Conservation (phyloP, 2,329 filamentous ascomycete genomes). For the Talaromyces amestolkiae region DNA sequence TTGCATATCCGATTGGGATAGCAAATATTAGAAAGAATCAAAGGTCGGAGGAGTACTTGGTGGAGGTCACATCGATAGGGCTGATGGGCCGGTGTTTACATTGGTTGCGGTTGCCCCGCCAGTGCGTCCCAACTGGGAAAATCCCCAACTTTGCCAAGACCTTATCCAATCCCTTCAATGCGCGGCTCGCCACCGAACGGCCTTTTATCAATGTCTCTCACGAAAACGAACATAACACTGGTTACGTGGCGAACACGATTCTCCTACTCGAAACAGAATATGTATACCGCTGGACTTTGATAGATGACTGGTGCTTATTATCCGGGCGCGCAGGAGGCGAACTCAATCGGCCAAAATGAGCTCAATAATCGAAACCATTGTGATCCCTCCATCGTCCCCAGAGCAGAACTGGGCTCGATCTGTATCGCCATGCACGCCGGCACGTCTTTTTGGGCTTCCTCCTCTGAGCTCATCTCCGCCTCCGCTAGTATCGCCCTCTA, state of each 20-base stretch:
- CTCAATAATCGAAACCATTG: slow-evolving; percentile 35
- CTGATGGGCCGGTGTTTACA: slow-evolving; percentile 12
- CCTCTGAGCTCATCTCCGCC: slow-evolving; percentile 27
- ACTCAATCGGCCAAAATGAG: slow-evolving; percentile 30
- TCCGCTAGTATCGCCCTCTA: slow-evolving; percentile 28
- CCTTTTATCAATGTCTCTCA: no score
- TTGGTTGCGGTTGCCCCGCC: slow-evolving; percentile 33
- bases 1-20: neutral
- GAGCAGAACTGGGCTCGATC: slow-evolving; percentile 30
- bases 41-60: neutral
- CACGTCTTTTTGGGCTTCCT: slow-evolving; percentile 21
- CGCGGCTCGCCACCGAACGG: neutral
- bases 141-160: slow-evolving; percentile 37
- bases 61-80: neutral
- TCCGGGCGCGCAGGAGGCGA: neutral
- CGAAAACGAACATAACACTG: neutral
- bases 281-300: neutral
- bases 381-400: slow-evolving; percentile 46
- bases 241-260: neutral
- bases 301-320: neutral
- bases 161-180: neutral
- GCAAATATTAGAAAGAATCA: neutral
- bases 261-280: neutral
- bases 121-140: slow-evolving; percentile 33
- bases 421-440: slow-evolving; percentile 24